These are phyloP conservation scores for Trichoderma asperellum DNA, from an alignment of 2,329 filamentous ascomycete species.

Conservation along the genomic window DNA sequence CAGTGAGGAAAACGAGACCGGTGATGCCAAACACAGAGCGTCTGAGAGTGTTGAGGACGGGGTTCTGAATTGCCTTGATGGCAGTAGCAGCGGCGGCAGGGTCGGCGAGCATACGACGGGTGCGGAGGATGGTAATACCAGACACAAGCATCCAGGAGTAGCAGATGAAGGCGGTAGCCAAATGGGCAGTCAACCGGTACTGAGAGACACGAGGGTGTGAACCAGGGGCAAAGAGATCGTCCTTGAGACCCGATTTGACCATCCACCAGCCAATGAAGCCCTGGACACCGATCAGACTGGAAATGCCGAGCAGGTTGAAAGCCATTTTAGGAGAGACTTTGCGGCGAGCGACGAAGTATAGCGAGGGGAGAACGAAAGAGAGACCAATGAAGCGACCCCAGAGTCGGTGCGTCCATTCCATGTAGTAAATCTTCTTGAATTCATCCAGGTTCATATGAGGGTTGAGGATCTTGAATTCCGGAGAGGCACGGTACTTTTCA, in stretches of 20 bases:
- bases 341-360: conserved; percentile 83
- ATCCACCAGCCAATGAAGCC: conserved; percentile 99
- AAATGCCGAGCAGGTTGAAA: conserved; percentile 77
- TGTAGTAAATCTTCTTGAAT: conserved; percentile 99
- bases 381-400: conserved; percentile 93
- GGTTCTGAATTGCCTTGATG: conserved; percentile 65
- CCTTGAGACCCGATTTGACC: conserved; percentile 94
- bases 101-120: conserved; percentile 70
- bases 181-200: conserved; percentile 87
- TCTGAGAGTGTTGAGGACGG: conserved; percentile 73
- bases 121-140: conserved; percentile 80
- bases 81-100: conserved; percentile 64
- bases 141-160: conserved; percentile 95
- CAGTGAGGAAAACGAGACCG: conserved; percentile 81
- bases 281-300: conserved; percentile 88
- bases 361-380: conserved; percentile 83
- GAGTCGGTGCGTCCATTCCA: conserved; percentile 96
- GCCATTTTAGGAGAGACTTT: conserved; percentile 81
- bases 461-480: conserved; percentile 91
- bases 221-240: conserved; percentile 90
- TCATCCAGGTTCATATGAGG: conserved; percentile 89
- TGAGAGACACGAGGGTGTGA: conserved; percentile 91
- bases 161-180: conserved; percentile 88
- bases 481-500: conserved; percentile 85
- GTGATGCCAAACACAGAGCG: conserved; percentile 72